phyloP scores from a whole-genome alignment of 306 rosid genomes.

The Lathyrus sativus region DNA sequence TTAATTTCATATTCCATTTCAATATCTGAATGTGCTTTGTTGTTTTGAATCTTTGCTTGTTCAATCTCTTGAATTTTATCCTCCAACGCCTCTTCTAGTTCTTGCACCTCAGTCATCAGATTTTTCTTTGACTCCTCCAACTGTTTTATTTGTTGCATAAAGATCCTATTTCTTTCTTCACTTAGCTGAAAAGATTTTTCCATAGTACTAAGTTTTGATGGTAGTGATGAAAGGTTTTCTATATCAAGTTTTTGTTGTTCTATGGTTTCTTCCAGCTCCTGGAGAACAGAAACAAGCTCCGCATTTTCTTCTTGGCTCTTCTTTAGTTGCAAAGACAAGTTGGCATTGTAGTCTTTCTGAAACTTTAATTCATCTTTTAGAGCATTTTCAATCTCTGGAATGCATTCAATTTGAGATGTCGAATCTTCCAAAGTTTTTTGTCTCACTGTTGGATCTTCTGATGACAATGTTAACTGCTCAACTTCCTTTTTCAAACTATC shows the following conservation, averaged over 20 bases:
- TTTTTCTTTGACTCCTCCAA: constrained; percentile 67
- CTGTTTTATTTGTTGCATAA: constrained; percentile 54
- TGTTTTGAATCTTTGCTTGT: constrained; percentile 41
- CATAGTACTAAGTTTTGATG: constrained; percentile 48
- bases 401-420: constrained; percentile 46
- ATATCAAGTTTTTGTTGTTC: constrained; percentile 72
- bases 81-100: constrained; percentile 62
- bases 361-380: constrained; percentile 74
- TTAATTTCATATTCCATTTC: constrained; percentile 50
- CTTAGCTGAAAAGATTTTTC: constrained; percentile 52
- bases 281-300: constrained; percentile 87
- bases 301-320: constrained; percentile 84
- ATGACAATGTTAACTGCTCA: constrained; percentile 52
- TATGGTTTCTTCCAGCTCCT: constrained; percentile 79
- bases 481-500: constrained; percentile 59
- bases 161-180: constrained; percentile 53
- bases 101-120: constrained; percentile 54
- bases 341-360: constrained; percentile 69
- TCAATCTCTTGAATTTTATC: constrained; percentile 51
- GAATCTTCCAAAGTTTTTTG: constrained; percentile 50
- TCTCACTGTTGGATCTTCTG: constrained; percentile 44
- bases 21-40: constrained; percentile 42
- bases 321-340: constrained; percentile 73
- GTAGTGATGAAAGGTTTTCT: constrained; percentile 57
- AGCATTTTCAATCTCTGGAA: constrained; percentile 52